A percentile compares a stretch with the other conserved stretches of the same genome.
Evolutionary conservation across 768 basidiomycete genomes (phyloP).

Genomic region (Hydnomerulius pinastri): DNA sequence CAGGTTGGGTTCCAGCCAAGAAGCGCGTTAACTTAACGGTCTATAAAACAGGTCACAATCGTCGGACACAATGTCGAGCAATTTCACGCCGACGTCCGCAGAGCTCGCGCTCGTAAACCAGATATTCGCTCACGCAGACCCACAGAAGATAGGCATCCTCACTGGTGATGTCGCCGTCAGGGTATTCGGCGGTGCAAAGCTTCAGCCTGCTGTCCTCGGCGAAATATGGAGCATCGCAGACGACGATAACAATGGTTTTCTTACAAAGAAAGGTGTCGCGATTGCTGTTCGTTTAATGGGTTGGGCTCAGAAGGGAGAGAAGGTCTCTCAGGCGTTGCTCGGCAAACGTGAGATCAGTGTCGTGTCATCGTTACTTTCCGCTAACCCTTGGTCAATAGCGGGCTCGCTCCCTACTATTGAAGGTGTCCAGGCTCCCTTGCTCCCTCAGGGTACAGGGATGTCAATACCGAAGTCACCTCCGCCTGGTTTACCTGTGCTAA

Average conservation of each 20-base stretch:
- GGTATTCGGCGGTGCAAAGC: constrained; percentile 81
- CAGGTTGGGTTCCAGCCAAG: background rate
- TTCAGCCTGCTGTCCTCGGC: constrained; percentile 76
- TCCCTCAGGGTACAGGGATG: constrained; percentile 56
- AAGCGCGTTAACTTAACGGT: constrained; percentile 22
- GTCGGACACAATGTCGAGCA: constrained; percentile 37
- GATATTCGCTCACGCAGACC: constrained; percentile 73
- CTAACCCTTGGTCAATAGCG: constrained; percentile 48
- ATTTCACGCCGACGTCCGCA: constrained; percentile 46
- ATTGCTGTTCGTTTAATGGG: constrained; percentile 90
- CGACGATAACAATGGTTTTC: constrained; percentile 90
- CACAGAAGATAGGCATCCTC: constrained; percentile 78
- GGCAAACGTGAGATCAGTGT: constrained; percentile 61
- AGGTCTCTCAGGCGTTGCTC: constrained; percentile 59
- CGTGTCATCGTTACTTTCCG: background rate
- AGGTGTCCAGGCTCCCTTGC: constrained; percentile 53
- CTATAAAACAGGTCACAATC: constrained; percentile 3
- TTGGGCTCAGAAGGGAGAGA: constrained; percentile 87
- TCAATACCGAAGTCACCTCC: constrained; percentile 66
- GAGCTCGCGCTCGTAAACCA: constrained; percentile 65
- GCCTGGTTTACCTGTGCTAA: constrained; percentile 62
- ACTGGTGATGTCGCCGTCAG: constrained; percentile 91
- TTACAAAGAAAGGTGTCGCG: constrained; percentile 86
- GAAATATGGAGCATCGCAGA: constrained; percentile 95
- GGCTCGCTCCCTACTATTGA: constrained; percentile 84